Evolutionary conservation across 108 stramenopile species (phyloP).

Genomic region (Parietichytrium sp.): DNA sequence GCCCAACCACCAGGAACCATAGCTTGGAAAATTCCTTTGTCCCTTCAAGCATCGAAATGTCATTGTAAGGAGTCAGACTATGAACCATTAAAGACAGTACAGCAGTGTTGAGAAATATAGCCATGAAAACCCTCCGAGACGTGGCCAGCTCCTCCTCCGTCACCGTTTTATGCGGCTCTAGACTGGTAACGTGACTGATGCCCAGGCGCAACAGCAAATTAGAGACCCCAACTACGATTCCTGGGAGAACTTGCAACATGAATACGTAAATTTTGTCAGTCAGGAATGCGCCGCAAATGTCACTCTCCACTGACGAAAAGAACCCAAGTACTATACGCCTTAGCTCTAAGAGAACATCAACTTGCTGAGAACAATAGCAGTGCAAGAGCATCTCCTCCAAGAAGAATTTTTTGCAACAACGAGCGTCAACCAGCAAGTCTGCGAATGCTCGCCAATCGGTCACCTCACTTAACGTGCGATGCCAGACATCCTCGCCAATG

Average conservation of each 20-base stretch:
- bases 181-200: not conserved
- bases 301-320: not conserved
- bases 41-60: not conserved
- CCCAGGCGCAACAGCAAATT: not conserved
- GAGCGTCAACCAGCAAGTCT: too few species aligned
- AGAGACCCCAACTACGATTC: not conserved
- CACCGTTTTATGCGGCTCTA: not conserved
- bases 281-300: not conserved
- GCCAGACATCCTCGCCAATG: too few species aligned
- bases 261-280: not conserved
- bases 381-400: not conserved
- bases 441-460: too few species aligned
- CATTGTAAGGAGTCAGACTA: not conserved
- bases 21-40: not conserved
- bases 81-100: not conserved
- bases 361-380: conserved; percentile 9
- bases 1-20: conserved; percentile 11
- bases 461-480: too few species aligned
- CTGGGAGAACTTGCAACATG: not conserved
- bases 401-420: not conserved
- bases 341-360: not conserved
- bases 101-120: not conserved
- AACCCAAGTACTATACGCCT: not conserved
- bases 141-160: not conserved
- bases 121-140: not conserved